Base-by-base conservation (phyloP, 2,329 filamentous ascomycete genomes). In the Fulvia fulva region DNA sequence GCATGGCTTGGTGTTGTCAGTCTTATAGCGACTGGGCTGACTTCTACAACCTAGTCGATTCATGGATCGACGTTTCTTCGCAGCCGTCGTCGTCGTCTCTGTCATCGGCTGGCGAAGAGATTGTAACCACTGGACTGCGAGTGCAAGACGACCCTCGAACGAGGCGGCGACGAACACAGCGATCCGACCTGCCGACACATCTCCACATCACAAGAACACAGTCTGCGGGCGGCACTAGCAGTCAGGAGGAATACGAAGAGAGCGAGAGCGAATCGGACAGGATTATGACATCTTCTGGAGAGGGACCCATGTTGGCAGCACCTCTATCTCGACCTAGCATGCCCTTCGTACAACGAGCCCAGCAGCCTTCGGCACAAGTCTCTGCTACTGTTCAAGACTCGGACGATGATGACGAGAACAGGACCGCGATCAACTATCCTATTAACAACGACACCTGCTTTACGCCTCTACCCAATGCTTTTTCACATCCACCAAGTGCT, bases 211-310 rank as follows among this genome's bases (percentile, higher is more conserved):
- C 73, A 45, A 76, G 77, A 43, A 76, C 81, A 16, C 70, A 74
- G 26, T 80, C 77, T 59, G 68, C 72, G 44, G 78, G 77, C 12
- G 77, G 76, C 53, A 65, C 66, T 5, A 95, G 91, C 74, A 96
- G 92, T 69, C 91, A 96, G 72, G 92, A 96, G 67, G 92, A 96
- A 76, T 96, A 95, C 68, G 91, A 96, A 32, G 91, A 96, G 77
- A 95, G 89, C 62, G 91, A 96, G 73, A 96, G 83, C 74, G 92
- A 96, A 62, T 91, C 91, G 44, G 92, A 96, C 67, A 83, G 82
- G 56, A 78, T 85, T 52, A 78, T 87, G 76, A 83, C 81, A 57
- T 86, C 83, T 59, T 87, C 85, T 3, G 86, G 83, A 62, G 84
- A 87, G 69, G 83, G 81, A 44, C 72, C 84, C 23, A 68, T 71